Base-by-base conservation (phyloP, 805 yeast species). In the Suhomyces vadensis region DNA sequence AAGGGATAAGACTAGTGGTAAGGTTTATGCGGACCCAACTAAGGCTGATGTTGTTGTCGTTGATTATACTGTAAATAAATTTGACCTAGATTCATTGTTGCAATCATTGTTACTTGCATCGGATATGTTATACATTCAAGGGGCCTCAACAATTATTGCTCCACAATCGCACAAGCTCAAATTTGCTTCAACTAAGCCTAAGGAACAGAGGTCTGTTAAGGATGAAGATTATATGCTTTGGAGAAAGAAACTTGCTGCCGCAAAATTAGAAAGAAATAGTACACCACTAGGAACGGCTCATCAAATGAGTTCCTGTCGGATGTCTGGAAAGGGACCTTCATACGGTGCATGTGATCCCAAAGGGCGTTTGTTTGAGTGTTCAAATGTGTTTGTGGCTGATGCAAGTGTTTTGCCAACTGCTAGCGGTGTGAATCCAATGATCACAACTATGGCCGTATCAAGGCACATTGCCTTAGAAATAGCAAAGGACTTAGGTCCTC, bases 121-220 rank as follows among this genome's bases (percentile, higher is more conserved):
- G 39, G 77, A 77, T 50, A 48, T 77, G 47, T 60, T 69, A 16
- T 78, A 78, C 51, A 58, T 77, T 27, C 70, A 70, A 43, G 82
- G 82, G 1, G 81, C 79, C 8, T 48, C 57, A 38, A 74, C 73
- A 43, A 71, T 78, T 31, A 52, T 69, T 16, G 52, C 61, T 16
- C 65, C 75, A 0, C 65, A 59, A 44, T 42, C 56, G 17, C 50
- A 57, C 53, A 52, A 65, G 1, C 76, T 74, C 2, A 56, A 57
- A 20, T 78, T 78, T 54, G 56, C 54, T 36, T 54, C 69, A 31
- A 39, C 48, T 10, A 67, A 57, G 46, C 71, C 73, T 7, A 67
- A 65, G 48, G 56, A 54, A 11, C 58, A 66, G 45, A 67, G 81
- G 37, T 39, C 59, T 2, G 58, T 75, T 37, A 54, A 56, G 14